These are phyloP conservation scores for Biscutella laevigata DNA, from an alignment of 441 rosid species.

Conservation along the genomic window DNA sequence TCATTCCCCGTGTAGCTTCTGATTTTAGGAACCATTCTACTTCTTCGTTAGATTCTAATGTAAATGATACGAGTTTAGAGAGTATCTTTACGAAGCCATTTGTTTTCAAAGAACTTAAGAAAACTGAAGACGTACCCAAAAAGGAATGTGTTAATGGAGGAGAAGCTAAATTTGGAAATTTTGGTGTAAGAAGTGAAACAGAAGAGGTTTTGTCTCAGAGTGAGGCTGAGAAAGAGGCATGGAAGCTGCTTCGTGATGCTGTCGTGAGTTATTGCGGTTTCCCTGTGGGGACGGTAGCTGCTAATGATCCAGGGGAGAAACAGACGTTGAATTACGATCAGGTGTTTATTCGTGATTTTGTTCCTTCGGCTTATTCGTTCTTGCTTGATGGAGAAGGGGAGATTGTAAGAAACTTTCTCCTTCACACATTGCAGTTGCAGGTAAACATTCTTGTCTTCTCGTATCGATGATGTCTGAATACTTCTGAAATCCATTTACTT, in stretches of 20 bases:
- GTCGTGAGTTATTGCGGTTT: conserved; percentile 67
- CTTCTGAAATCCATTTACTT: too few species aligned
- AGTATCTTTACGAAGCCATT: conserved; percentile 63
- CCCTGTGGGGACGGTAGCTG: conserved; percentile 82
- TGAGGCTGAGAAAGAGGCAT: conserved; percentile 62
- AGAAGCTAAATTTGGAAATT: conserved; percentile 36
- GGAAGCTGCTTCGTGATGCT: conserved; percentile 61
- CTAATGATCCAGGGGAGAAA: conserved; percentile 60
- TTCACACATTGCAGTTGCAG: conserved; percentile 85
- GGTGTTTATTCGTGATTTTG: conserved; percentile 89
- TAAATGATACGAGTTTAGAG: conserved; percentile 62
- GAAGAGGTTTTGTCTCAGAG: conserved; percentile 17
- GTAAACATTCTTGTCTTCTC: too few species aligned
- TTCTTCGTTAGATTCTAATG: conserved; percentile 50
- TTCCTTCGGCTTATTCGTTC: conserved; percentile 80
- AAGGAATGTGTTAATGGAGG: conserved; percentile 23
- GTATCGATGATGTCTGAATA: too few species aligned
- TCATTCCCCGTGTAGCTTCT: conserved; percentile 61
- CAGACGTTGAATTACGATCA: conserved; percentile 82
- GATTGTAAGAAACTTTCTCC: conserved; percentile 81
- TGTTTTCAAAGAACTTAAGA: conserved; percentile 32
- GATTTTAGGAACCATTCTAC: conserved; percentile 71
- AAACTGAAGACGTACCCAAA: conserved; percentile 28
- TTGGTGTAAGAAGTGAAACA: conserved; percentile 35
- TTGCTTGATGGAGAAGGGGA: conserved; percentile 79